Base-by-base conservation (phyloP, 2,329 filamentous ascomycete genomes). In the Phyllosticta paracitricarpa region DNA sequence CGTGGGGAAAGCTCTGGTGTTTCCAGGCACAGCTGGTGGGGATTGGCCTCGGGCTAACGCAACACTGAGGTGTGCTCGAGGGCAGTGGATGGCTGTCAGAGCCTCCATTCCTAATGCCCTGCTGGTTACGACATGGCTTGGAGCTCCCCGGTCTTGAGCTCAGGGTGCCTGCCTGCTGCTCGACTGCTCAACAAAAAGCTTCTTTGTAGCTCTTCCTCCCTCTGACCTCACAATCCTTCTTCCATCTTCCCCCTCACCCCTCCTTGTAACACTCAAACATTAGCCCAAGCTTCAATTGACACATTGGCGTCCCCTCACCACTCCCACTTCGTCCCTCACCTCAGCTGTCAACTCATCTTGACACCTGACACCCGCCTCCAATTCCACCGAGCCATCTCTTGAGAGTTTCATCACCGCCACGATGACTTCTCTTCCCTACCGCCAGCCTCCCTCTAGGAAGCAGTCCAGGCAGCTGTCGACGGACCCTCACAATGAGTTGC, bases 401-500 rank as follows among this genome's bases (percentile, higher is more conserved):
- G 28, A 30, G 9, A 2, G 3, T 30, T 3, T n/a, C 40, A 48
- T 17, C 14, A n/a, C 40, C 14, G 7, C 59, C 57, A 54, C 25
- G 53, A 60, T 59, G 58, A 53, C 54, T 35, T 61, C 58, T 19
- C 56, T 63, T 40, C 61, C 60, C 35, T 66, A 66, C 61, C 65
- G 68, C 61, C 64, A 71, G 63, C 69, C 68, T 54, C 54, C 57
- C 33, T 58, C 51, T 40, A 54, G 58, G 51, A 56, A 74, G 68
- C 72, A 72, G 65, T 78, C 76, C 63, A 75, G 76, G 61, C 77
- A 79, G 66, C 74, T 79, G 73, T 78, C 76, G 14, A 74, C 77
- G 51, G 78, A 79, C 68, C 77, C 79, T 57, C 79, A 81, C 66
- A 82, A 85, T 68, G 81, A 84, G 67, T 75, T 85, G 58, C 78